Base-by-base conservation (phyloP, 306 rosid genomes). In the Medicago ruthenica region DNA sequence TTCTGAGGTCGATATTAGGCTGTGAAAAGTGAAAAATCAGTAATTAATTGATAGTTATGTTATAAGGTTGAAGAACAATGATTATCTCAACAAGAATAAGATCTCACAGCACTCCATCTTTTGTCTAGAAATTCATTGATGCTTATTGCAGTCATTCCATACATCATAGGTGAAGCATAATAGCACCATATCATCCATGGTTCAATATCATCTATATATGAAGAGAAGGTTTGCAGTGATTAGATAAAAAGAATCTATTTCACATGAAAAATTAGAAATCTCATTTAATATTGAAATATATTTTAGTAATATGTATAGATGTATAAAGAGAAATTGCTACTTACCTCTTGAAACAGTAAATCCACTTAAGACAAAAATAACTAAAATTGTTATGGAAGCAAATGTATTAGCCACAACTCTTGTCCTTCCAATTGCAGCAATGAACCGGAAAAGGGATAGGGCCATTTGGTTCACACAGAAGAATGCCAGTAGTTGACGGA, bases 121-220 rank as follows among this genome's bases (percentile, higher is more conserved):
- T 88, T 62, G 68, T 93, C 98, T 0, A 93, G 92, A 78, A 93
- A 93, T 73, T 93, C 98, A 45, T 91, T 91, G 73, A 88, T 88
- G 85, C 78, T 86, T 55, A 93, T 93, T 10, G 98, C 96, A 66
- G 89, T 93, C 50, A 86, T 91, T 81, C 97, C 98, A 62, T 93
- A 93, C 97, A 89, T 93, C 93, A 93, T 88, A 15, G 98, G 98
- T 54, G 93, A 89, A 18, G 36, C n/a, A 67, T 93, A 93, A 39
- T 85, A 93, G 55, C 96, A 92, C 98, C 98, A 93, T 76, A 85
- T 67, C 90, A 93, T 86, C 97, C 97, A 93, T 62, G 93, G 80
- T 27, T 36, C 67, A 81, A 93, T 83, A 70, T 85, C 90, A 67
- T 91, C 96, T 93, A 75, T 44, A 77, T 36, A 71, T 60, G 18